These are phyloP conservation scores for Talaromyces wortmannii DNA, from an alignment of 495 filamentous ascomycete genomes.

Conservation along the genomic window DNA sequence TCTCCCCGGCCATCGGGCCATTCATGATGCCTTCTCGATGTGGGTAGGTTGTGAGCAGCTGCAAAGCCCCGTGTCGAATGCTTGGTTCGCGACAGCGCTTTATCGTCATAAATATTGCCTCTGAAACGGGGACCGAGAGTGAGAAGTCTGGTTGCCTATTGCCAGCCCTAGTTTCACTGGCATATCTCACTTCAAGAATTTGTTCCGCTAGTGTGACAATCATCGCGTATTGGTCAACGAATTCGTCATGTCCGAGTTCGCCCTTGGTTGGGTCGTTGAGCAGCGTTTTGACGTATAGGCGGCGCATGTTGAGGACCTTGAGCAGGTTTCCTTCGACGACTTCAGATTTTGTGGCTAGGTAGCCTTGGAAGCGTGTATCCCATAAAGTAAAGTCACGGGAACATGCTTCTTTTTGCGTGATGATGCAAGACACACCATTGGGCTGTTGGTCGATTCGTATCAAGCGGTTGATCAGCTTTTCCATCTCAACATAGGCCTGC, in stretches of 20 bases:
- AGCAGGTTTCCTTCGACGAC: neutral
- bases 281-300: neutral
- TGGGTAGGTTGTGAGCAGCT: neutral
- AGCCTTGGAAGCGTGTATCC: neutral
- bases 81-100: neutral
- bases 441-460: neutral
- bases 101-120: neutral
- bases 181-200: neutral
- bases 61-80: neutral
- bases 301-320: neutral
- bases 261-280: neutral
- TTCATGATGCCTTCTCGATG: neutral
- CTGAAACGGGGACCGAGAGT: neutral
- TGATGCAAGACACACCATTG: neutral
- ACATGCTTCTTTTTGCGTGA: neutral
- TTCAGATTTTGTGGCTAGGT: neutral
- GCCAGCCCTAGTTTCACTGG: neutral
- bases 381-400: neutral
- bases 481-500: neutral
- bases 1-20: neutral
- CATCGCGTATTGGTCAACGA: neutral
- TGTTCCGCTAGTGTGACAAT: neutral
- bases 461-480: slow-evolving; percentile 1
- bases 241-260: neutral
- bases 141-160: neutral